Percentiles rank a stretch among this genome's conserved stretches.
Evolutionary conservation across 768 basidiomycete species (phyloP).

Genomic region (Paxillus ammoniavirescens): DNA sequence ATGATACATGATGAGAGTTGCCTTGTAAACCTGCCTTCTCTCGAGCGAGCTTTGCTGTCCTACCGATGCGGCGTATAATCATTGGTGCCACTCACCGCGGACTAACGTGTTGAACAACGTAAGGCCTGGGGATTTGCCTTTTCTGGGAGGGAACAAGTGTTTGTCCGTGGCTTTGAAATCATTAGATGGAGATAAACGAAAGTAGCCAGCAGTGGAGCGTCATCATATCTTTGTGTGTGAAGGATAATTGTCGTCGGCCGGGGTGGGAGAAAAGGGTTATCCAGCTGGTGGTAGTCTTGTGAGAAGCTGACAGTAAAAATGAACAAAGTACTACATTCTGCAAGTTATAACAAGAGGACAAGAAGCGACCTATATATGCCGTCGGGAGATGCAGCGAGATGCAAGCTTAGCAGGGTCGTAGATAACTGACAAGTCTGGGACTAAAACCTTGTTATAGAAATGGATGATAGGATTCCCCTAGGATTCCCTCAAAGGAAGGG

Average conservation of each 20-base stretch:
- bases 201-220: not conserved
- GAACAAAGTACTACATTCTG: not conserved
- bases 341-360: not conserved
- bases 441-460: no score
- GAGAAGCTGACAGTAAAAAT: not conserved
- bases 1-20: conserved; percentile 6
- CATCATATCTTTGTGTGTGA: not conserved
- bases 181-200: not conserved
- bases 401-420: not conserved
- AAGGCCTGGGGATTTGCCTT: conserved; percentile 1
- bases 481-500: no score
- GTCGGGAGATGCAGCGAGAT: not conserved
- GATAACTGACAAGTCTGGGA: not conserved
- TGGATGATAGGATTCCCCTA: no score
- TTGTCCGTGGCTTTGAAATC: not conserved
- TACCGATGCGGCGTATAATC: not conserved
- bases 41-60: not conserved
- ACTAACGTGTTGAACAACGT: conserved; percentile 7
- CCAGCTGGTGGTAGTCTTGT: no score
- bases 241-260: not conserved
- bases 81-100: conserved; percentile 7
- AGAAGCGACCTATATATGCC: not conserved
- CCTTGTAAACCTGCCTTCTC: conserved; percentile 2
- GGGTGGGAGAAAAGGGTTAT: no score
- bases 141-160: conserved; percentile 2